A percentile compares a stretch with the other conserved stretches of the same genome.
phyloP scores from a whole-genome alignment of 2,329 filamentous ascomycete genomes.

The Alternaria arborescens region DNA sequence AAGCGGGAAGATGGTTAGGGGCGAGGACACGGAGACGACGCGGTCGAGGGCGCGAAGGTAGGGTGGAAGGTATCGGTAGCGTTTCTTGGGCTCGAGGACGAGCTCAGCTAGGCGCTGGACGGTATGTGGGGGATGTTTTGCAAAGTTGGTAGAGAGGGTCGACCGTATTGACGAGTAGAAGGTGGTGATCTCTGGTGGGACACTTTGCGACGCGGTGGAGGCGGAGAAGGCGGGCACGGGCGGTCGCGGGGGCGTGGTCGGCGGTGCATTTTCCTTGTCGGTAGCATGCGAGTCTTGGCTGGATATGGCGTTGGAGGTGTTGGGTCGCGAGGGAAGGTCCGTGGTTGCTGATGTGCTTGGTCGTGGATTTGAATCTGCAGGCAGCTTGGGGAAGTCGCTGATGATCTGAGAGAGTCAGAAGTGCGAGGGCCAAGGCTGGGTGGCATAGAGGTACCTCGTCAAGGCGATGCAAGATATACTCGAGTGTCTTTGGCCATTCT shows the following conservation, averaged over 20 bases:
- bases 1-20: slow-evolving; percentile 81
- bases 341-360: slow-evolving; percentile 52
- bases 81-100: slow-evolving; percentile 74
- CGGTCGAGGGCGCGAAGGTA: slow-evolving; percentile 93
- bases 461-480: slow-evolving; percentile 71
- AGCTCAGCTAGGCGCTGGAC: slow-evolving; percentile 92
- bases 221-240: slow-evolving; percentile 55
- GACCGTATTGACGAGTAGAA: slow-evolving; percentile 49
- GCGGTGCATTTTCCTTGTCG: slow-evolving; percentile 74
- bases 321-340: slow-evolving; percentile 27
- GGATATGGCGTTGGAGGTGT: slow-evolving; percentile 31
- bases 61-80: slow-evolving; percentile 82
- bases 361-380: slow-evolving; percentile 54
- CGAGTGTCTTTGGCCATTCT: slow-evolving; percentile 73
- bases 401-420: slow-evolving; percentile 67
- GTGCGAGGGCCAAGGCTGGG: neutral
- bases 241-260: slow-evolving; percentile 54
- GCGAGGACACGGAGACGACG: slow-evolving; percentile 87
- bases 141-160: slow-evolving; percentile 73
- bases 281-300: slow-evolving; percentile 63
- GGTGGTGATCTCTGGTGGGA: slow-evolving; percentile 44
- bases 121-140: slow-evolving; percentile 83
- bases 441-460: slow-evolving; percentile 62
- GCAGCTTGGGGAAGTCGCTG: slow-evolving; percentile 75
- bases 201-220: slow-evolving; percentile 33